Percentiles rank a stretch among this genome's conserved stretches.
phyloP scores from a whole-genome alignment of 116 monocot genomes.

The Posidonia oceanica region DNA sequence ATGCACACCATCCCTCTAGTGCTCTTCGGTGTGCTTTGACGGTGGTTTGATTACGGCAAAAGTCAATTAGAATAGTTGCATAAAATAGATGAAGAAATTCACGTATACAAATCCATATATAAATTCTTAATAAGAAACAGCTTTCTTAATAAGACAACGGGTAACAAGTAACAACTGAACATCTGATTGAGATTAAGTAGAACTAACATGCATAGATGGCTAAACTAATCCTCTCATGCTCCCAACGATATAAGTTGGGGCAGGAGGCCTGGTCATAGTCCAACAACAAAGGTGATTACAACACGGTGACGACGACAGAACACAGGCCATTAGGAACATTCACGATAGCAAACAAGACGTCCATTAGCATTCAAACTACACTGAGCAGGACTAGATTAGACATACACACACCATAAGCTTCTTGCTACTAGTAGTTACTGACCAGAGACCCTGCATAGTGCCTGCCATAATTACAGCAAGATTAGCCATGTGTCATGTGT shows the following conservation, averaged over 20 bases:
- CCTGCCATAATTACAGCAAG: neutral
- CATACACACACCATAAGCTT: neutral
- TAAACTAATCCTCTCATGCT: constrained; percentile 5
- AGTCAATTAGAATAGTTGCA: no score
- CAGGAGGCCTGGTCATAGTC: neutral
- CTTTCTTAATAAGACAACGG: no score
- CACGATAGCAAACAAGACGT: neutral
- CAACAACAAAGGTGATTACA: neutral
- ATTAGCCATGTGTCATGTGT: neutral
- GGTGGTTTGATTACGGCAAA: no score
- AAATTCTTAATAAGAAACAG: no score
- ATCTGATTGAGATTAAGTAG: no score
- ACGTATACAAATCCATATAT: no score
- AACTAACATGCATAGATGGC: no score
- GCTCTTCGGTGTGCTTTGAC: no score
- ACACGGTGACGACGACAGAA: neutral
- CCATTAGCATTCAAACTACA: neutral
- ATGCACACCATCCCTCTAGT: no score
- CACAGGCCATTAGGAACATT: neutral
- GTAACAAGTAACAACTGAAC: no score
- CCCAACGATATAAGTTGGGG: neutral
- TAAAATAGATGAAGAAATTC: no score
- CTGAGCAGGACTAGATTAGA: neutral
- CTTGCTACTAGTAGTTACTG: no score
- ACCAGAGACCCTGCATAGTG: neutral